These are phyloP conservation scores for Nitzschia palea DNA, from an alignment of 108 stramenopile genomes.

Conservation along the genomic window DNA sequence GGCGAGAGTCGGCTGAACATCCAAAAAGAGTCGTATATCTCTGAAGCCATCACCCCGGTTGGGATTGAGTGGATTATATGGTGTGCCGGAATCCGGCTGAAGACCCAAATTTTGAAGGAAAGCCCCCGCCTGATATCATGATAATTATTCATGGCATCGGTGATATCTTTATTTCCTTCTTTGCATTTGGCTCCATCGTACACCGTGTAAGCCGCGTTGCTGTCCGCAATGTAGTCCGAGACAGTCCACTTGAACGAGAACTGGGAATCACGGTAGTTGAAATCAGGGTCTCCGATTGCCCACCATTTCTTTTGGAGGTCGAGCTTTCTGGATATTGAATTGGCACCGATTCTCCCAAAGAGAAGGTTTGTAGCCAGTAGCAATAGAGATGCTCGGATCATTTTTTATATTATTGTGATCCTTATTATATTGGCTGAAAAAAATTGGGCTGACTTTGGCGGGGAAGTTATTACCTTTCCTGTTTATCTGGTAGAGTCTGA, in stretches of 20 bases:
- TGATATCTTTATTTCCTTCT: neutral
- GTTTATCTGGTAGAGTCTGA: too few relatives aligned
- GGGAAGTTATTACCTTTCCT: too few relatives aligned
- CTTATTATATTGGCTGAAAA: too few relatives aligned
- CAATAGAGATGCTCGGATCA: too few relatives aligned
- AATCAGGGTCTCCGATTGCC: neutral
- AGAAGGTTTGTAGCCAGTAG: too few relatives aligned
- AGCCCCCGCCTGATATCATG: neutral
- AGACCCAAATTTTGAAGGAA: constrained; percentile 3
- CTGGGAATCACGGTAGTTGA: neutral
- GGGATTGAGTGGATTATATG: neutral
- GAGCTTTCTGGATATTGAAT: neutral
- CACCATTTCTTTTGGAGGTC: neutral
- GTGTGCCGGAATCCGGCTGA: constrained; percentile 1
- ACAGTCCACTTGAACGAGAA: neutral
- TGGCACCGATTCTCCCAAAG: too few relatives aligned
- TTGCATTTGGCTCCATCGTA: constrained; percentile 1
- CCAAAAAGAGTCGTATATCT: neutral
- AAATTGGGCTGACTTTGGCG: too few relatives aligned
- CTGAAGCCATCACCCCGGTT: neutral
- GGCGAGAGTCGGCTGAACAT: neutral
- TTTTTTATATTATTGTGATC: too few relatives aligned
- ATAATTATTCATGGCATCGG: neutral
- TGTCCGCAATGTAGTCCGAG: neutral
- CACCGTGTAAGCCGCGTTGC: neutral